phyloP scores from a whole-genome alignment of 805 yeast species.

The Nakazawaea populi region DNA sequence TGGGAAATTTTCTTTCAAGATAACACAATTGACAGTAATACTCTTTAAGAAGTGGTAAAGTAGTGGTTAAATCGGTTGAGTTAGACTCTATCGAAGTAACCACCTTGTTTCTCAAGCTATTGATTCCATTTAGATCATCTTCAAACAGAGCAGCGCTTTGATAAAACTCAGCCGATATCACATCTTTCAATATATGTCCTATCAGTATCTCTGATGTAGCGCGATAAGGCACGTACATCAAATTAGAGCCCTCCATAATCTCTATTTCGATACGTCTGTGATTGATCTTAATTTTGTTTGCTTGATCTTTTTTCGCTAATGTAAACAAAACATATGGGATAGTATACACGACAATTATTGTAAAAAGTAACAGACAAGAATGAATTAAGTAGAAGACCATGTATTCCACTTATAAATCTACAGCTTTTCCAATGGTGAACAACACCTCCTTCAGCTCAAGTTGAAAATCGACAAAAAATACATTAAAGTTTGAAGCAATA shows the following conservation, averaged over 20 bases:
- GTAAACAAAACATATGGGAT: neutral
- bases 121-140: constrained; percentile 30
- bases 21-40: constrained; percentile 43
- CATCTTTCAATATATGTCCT: neutral
- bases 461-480: too few species aligned
- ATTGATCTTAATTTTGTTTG: neutral
- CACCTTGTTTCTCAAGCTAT: constrained; percentile 36
- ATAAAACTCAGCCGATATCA: constrained; percentile 26
- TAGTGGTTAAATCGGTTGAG: constrained; percentile 21
- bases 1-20: constrained; percentile 55
- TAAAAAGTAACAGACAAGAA: too few species aligned
- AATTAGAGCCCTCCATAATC: constrained; percentile 6
- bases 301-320: neutral
- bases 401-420: too few species aligned
- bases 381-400: too few species aligned
- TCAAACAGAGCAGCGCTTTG: constrained; percentile 27
- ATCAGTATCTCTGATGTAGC: constrained; percentile 9
- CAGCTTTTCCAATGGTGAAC: too few species aligned
- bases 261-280: neutral
- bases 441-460: too few species aligned
- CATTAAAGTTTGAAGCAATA: too few species aligned
- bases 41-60: constrained; percentile 29
- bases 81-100: constrained; percentile 22
- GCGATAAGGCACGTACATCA: constrained; percentile 11
- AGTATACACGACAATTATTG: too few species aligned